Evolutionary conservation across 192 early-diverging fungal species (phyloP), one percentile per base, ranked within the genome.

Genomic region (Allomyces javanicus): DNA sequence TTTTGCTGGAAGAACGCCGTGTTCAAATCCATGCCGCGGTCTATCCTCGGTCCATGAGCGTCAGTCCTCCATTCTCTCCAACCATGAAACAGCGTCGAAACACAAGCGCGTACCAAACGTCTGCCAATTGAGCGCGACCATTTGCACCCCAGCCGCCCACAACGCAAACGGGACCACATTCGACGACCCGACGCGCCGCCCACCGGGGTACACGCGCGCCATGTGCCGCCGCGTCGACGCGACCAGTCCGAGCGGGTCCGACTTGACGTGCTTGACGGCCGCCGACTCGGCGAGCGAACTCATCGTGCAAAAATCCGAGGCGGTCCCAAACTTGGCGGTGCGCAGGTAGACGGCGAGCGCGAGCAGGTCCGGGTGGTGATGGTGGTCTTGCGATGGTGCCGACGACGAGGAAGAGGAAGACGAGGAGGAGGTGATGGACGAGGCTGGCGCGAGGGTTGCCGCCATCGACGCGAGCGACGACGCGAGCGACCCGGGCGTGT

Each of bases 121-220:
- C 67, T 96, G 93, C 65, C 83, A 91, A 75, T 96, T 96, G 67
- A 96, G 70, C 4, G 93, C 91, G 4, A 92, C 92, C 78, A 96
- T 77, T 75, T 94, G 92, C 44, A 76, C 81, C 6, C 93, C 93
- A 19, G 70, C 74, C 19, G 73, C 75, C 93, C 93, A 96, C 68
- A 89, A 86, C 10, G 78, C 73, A 24, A 87, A 77, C 1, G 93
- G 93, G 67, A 92, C 87, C 68, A 81, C 89, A 75, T 95, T 95
- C 61, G 85, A 80, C 19, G 87, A 89, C 45, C 72, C 85, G 65
- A 95, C 74, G 21, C 90, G 83, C 65, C 86, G 79, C 9, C 82
- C 82, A 10, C 80, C 77, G 25, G 93, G 93, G 67, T 93, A 95
- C 12, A 89, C 76, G 17, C 93, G 81, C 1, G 85, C 80, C 64